These are phyloP conservation scores for Cruciata laevipes DNA, from an alignment of 257 asterid genomes.

Conservation along the genomic window DNA sequence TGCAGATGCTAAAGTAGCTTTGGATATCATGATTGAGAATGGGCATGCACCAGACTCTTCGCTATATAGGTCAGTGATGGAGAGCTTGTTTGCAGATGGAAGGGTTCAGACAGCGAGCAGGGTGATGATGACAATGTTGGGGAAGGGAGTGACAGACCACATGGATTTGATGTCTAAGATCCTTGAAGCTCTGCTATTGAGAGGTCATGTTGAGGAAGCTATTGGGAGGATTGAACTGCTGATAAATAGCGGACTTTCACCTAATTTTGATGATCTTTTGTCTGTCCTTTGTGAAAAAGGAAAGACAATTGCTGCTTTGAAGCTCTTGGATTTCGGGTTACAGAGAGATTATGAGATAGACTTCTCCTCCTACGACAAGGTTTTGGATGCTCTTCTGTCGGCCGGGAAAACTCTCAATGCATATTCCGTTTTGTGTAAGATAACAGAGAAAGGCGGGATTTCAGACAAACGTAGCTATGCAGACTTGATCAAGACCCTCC, in stretches of 20 bases:
- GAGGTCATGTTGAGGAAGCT: conserved; percentile 96
- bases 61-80: conserved; percentile 66
- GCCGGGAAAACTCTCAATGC: conserved; percentile 91
- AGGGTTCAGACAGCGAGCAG: conserved; percentile 92
- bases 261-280: conserved; percentile 52
- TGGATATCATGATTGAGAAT: conserved; percentile 79
- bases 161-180: conserved; percentile 59
- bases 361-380: conserved; percentile 65
- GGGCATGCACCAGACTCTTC: conserved; percentile 78
- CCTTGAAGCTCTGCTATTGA: conserved; percentile 66
- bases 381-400: conserved; percentile 68
- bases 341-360: conserved; percentile 49
- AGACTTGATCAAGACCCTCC: conserved; percentile 73
- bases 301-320: conserved; percentile 74
- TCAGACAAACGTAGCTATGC: conserved; percentile 51
- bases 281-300: conserved; percentile 63
- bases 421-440: conserved; percentile 64
- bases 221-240: conserved; percentile 76
- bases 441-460: conserved; percentile 69
- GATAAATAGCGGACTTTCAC: conserved; percentile 60
- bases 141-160: conserved; percentile 70
- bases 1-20: conserved; percentile 72
- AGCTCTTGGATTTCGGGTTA: conserved; percentile 61
- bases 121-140: conserved; percentile 89
- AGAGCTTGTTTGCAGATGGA: conserved; percentile 78